Conservation (phyloP, 768 basidiomycete genomes). For the Suillus fuscotomentosus region DNA sequence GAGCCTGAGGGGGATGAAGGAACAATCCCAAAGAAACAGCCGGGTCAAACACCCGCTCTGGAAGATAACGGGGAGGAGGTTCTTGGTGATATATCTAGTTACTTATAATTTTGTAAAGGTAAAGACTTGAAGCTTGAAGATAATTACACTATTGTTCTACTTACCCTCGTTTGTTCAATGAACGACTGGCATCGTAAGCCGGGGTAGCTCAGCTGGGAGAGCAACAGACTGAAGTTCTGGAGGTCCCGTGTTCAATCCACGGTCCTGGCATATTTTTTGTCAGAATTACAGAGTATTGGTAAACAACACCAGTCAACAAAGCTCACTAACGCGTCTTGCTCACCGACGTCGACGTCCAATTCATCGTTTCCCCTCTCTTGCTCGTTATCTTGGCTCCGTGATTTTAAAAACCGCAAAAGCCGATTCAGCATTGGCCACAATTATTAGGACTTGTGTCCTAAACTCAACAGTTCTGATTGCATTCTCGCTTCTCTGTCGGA, state of each 20-base stretch:
- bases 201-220: conserved; percentile 76
- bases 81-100: conserved; percentile 29
- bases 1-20: conserved; percentile 14
- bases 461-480: conserved; percentile 3
- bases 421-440: background rate
- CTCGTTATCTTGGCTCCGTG: conserved; percentile 5
- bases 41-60: conserved; percentile 27
- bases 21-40: background rate
- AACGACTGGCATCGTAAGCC: conserved; percentile 25
- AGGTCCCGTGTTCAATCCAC: conserved; percentile 60
- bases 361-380: conserved; percentile 16
- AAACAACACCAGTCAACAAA: conserved; percentile 26
- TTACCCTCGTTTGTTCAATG: background rate
- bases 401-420: background rate
- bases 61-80: conserved; percentile 28
- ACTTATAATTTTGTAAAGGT: conserved; percentile 11
- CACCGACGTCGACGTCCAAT: conserved; percentile 17
- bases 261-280: conserved; percentile 42
- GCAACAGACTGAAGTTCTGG: conserved; percentile 67
- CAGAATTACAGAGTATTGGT: background rate
- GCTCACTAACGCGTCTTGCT: conserved; percentile 23
- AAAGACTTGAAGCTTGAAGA: background rate
- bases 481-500: background rate
- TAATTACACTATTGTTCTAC: too few relatives aligned
- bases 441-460: background rate